Base-by-base conservation (phyloP, 129 eudicot species). In the Flaveria sonorensis region DNA sequence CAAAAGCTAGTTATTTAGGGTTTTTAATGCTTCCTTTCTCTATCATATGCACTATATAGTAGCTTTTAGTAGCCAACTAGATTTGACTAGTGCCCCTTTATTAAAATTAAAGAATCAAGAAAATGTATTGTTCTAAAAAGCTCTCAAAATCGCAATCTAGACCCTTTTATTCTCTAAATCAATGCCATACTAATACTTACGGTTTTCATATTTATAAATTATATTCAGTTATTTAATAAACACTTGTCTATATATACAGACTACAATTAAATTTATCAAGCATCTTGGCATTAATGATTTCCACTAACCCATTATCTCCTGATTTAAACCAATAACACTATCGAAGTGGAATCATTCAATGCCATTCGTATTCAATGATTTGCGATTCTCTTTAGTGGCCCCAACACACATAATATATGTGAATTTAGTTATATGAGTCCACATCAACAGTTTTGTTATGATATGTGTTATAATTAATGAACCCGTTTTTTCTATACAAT, bases 271-370 rank as follows among this genome's bases (percentile, higher is more conserved):
- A 75, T 16, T 12, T 39, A 20, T 28, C 26, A 60, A 43, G 79
- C 46, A 45, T 63, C 63, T 75, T 63, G 61, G 79, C 62, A 32
- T 76, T 64, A 50, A 46, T 64, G 21, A 63, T 64, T 75, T 75
- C 80, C 63, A 75, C 80, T 76, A 64, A 76, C 53, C 65, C 80
- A 76, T 64, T 64, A 75, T 64, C 73, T 65, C 73, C 40, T 47
- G 40, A 64, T 76, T 42, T 19, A 10, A 65, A 64, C 50, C 30
- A 64, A 75, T 24, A 47, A 75, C 18, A 75, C 60, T 1, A 62
- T 47, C 40, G 24, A 30, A 74, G 60, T 62, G 61, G 19, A 74
- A 74, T 61, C 57, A 61, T 74, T 61, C 18, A 74, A 74, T 74
- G 30, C 28, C 45, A 50, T 13, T 26, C 48, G 24, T 50, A 7